These are phyloP conservation scores for Kluyveromyces nonfermentans DNA, from an alignment of 805 yeast species.

Conservation along the genomic window DNA sequence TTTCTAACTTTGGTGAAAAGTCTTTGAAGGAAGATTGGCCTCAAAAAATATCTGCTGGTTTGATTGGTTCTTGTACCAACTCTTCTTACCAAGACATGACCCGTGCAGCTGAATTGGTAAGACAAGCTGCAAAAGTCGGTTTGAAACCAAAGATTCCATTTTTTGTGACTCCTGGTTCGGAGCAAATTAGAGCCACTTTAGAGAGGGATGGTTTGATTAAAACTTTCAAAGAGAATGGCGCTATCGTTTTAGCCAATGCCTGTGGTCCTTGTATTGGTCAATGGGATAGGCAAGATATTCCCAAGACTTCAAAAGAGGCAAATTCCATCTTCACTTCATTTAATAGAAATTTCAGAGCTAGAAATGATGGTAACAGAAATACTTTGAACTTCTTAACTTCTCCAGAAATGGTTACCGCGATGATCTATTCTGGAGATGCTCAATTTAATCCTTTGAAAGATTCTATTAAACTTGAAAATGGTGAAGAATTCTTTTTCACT, in stretches of 20 bases:
- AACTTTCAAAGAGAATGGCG: conserved; percentile 79
- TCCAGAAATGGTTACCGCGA: conserved; percentile 95
- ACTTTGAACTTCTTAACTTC: conserved; percentile 98
- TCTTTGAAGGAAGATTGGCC: conserved; percentile 82
- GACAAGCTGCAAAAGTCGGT: conserved; percentile 80
- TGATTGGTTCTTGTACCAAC: conserved; percentile 97
- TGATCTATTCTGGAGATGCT: conserved; percentile 90
- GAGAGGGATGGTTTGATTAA: conserved; percentile 88
- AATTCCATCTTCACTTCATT: conserved; percentile 94
- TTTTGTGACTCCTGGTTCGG: conserved; percentile 97
- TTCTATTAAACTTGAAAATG: conserved; percentile 59
- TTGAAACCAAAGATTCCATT: conserved; percentile 84
- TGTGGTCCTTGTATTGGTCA: conserved; percentile 99
- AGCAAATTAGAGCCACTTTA: conserved; percentile 93
- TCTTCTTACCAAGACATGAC: conserved; percentile 98
- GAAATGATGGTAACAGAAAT: conserved; percentile 97
- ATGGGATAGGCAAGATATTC: conserved; percentile 89
- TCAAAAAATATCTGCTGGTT: conserved; percentile 73
- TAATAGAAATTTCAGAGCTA: conserved; percentile 95
- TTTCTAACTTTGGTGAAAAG: conserved; percentile 67
- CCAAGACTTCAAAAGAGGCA: conserved; percentile 51
- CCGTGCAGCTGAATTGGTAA: conserved; percentile 83
- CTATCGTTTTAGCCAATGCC: conserved; percentile 89
- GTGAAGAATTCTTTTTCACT: conserved; percentile 64
- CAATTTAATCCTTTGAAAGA: conserved; percentile 88